phyloP scores from a whole-genome alignment of 1,139 yeast species.

The Entelexis sorbosivorans region DNA sequence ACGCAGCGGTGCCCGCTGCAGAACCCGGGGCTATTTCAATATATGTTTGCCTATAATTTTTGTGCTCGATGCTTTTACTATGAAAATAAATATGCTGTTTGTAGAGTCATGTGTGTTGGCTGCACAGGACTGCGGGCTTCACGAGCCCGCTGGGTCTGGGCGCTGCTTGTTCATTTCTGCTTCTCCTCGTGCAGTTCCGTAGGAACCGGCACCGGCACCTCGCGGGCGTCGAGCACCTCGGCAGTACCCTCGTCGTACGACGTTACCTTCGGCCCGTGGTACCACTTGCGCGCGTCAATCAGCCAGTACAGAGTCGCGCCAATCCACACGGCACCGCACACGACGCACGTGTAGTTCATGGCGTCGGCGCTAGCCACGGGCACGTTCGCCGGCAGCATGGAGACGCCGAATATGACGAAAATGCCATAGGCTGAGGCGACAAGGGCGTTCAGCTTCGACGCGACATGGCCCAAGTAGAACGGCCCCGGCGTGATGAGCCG shows the following conservation, averaged over 20 bases:
- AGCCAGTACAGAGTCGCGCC: conserved; percentile 39
- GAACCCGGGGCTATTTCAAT: too few relatives aligned
- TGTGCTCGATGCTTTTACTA: too few relatives aligned
- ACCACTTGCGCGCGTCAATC: conserved; percentile 39
- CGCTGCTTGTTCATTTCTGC: too few relatives aligned
- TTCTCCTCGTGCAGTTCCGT: too few relatives aligned
- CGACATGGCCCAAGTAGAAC: conserved; percentile 43
- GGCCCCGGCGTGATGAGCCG: conserved; percentile 48
- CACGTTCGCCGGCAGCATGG: conserved; percentile 23
- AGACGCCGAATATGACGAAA: conserved; percentile 21
- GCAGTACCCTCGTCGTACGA: conserved; percentile 6
- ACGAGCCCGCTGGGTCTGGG: too few relatives aligned
- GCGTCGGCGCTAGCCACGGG: conserved; percentile 24
- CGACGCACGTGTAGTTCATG: conserved; percentile 54
- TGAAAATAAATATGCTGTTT: too few relatives aligned
- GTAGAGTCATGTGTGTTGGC: too few relatives aligned
- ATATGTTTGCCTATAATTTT: too few relatives aligned
- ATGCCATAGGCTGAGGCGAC: conserved; percentile 19
- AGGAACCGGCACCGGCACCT: background rate
- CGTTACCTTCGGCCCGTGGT: conserved; percentile 39
- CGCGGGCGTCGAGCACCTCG: conserved; percentile 15
- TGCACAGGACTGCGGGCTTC: too few relatives aligned
- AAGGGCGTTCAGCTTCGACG: conserved; percentile 22
- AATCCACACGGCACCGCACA: conserved; percentile 42
- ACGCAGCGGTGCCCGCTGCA: too few relatives aligned